Evolutionary conservation across 768 basidiomycete genomes (phyloP), one percentile per base, ranked within the genome.

Genomic region (Tylopilus vinaceipallidus): DNA sequence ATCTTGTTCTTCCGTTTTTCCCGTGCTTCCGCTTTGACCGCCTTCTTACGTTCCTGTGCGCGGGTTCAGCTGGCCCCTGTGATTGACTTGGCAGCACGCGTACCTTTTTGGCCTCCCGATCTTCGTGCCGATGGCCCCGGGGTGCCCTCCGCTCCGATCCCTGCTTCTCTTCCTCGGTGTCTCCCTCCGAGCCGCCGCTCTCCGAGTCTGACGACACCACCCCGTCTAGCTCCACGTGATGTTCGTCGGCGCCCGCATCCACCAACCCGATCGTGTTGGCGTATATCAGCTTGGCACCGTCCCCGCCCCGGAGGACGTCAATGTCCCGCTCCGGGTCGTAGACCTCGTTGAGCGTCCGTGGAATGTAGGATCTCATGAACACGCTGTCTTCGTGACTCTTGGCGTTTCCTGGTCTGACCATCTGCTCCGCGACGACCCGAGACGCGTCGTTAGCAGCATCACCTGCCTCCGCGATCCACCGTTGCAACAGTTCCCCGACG

Each of bases 261-360:
- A 95, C 78, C 40, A 98, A 71, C 11, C 92, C 92, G 44, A 95
- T 91, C 0, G 91, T 82, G 52, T 88, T 83, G 22, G 86, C 83
- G 61, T 98, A 99, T 47, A 98, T 97, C 33, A 97, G 76, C 24
- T 76, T 78, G 46, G 74, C 70, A 12, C 85, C 84, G 42, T 87
- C 82, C 7, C 93, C 93, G 3, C 80, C 71, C 16, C 75, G 76
- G 36, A 95, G 73, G 17, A 79, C 78, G 30, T 84, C 91, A 11
- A 92, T 85, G 62, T 98, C 95, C 24, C 95, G 79, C 65, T 99
- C 97, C 1, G 95, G 92, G 66, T 98, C 93, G 64, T 86, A 91
- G 8, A 99, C 86, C 62, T 98, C 93, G 55, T 91, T 90, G 41
- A 99, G 72, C 20, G 83, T 86, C 29, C 95, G 84, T 13, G 97